A percentile compares a stretch with the other conserved stretches of the same genome.
These are phyloP conservation scores for Curvularia spicifera DNA, from an alignment of 2,329 filamentous ascomycete species.

Conservation along the genomic window DNA sequence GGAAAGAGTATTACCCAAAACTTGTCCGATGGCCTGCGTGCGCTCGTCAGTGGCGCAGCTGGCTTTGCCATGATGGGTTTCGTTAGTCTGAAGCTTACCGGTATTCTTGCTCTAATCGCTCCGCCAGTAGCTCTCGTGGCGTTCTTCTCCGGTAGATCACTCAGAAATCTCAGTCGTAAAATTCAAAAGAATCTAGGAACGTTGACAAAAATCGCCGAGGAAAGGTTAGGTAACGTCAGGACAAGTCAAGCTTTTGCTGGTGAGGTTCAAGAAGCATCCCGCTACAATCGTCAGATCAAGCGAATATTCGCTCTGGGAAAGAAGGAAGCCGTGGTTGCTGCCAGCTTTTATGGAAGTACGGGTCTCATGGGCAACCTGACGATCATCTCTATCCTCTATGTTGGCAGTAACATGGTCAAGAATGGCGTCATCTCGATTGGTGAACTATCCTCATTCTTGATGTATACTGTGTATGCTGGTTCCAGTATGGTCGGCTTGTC, in stretches of 20 bases:
- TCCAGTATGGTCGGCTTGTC: slow-evolving; percentile 93
- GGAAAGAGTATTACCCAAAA: slow-evolving; percentile 99
- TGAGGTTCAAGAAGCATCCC: slow-evolving; percentile 84
- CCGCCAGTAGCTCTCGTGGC: slow-evolving; percentile 90
- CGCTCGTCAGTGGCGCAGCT: slow-evolving; percentile 86
- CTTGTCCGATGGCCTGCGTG: slow-evolving; percentile 90
- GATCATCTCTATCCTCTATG: slow-evolving; percentile 85
- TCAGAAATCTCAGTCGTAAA: slow-evolving; percentile 86
- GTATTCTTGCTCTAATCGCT: slow-evolving; percentile 83
- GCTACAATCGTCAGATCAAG: slow-evolving; percentile 91
- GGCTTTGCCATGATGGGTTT: slow-evolving; percentile 96
- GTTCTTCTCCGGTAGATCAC: slow-evolving; percentile 87
- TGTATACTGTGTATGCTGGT: slow-evolving; percentile 90
- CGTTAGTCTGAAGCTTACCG: slow-evolving; percentile 88
- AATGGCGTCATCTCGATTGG: slow-evolving; percentile 85
- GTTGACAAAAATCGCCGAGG: slow-evolving; percentile 95
- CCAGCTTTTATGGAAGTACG: slow-evolving; percentile 85
- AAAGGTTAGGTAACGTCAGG: slow-evolving; percentile 94
- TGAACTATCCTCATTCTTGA: slow-evolving; percentile 94
- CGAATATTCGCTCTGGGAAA: slow-evolving; percentile 91
- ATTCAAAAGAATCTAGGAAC: slow-evolving; percentile 94
- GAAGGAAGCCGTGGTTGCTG: slow-evolving; percentile 84
- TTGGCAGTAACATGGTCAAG: slow-evolving; percentile 89
- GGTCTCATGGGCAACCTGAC: slow-evolving; percentile 97
- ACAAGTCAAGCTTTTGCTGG: slow-evolving; percentile 96